Evolutionary conservation across 192 early-diverging fungal species (phyloP), one percentile per base, ranked within the genome.

Genomic region (Phycomyces nitens): DNA sequence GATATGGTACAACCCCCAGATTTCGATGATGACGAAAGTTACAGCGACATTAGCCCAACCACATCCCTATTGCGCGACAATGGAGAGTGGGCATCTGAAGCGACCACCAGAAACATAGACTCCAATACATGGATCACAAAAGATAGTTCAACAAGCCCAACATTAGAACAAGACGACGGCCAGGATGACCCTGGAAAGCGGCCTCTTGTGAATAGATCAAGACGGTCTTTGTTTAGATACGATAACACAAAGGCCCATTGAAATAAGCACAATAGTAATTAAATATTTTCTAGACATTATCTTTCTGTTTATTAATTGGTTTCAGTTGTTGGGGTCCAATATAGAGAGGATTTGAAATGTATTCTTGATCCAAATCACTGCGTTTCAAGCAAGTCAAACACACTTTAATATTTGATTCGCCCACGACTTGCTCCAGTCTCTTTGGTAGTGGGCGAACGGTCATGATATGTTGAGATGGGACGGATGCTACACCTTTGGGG

Each of bases 311-410:
- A n/a, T 18, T 18, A 3, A 11, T 47, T 18, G 18, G 18, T 18
- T 11, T 7, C 11, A 47, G 44, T 11, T 50, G 44, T 41, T 66
- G 65, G 20, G 65, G 65, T 5, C 56, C 65, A 38, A 65, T n/a
- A 56, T 71, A 71, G 0, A 54, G 12, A 2, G 58, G 24, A 51
- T 65, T 20, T 1, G 21, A 40, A 20, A 60, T 7, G 16, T 72
- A 72, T 0, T 65, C 70, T 9, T 20, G 14, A 62, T 72, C 70
- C 23, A 56, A 18, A 47, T 73, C 71, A 6, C 65, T 58, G 20
- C 65, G 66, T 44, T 67, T 67, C 7, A 73, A 41, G 27, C 71
- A 73, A 9, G 71, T 73, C 21, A 73, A 47, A 40, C 71, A 73
- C 1, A 73, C 71, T 23, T 53, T 47, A 21, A 67, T 58, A 22